A percentile compares a stretch with the other conserved stretches of the same genome.
Evolutionary conservation across 495 filamentous ascomycete genomes (phyloP).

Genomic region (Aspergillus avenaceus): DNA sequence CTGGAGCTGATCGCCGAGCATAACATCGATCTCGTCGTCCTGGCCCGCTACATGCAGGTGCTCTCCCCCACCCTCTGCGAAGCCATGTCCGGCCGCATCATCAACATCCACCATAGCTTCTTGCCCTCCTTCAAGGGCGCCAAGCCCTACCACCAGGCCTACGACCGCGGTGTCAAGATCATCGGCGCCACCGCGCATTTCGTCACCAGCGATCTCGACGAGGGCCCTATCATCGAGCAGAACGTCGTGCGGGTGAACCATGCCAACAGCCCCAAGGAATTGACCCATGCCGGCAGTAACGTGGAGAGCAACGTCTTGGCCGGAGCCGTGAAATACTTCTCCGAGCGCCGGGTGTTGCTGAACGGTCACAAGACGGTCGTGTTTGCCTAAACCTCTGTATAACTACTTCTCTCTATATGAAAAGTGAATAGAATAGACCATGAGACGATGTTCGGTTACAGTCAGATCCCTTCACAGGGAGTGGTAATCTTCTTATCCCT

Average conservation of each 20-base stretch:
- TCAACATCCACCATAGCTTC: constrained; percentile 82
- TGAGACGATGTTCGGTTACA: too few relatives aligned
- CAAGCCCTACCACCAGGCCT: constrained; percentile 78
- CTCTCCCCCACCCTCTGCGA: constrained; percentile 64
- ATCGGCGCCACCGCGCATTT: constrained; percentile 76
- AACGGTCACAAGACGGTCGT: constrained; percentile 73
- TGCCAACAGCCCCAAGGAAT: constrained; percentile 62
- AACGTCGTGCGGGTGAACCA: constrained; percentile 66
- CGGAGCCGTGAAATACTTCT: constrained; percentile 68
- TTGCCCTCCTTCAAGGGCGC: constrained; percentile 76
- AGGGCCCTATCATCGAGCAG: constrained; percentile 79
- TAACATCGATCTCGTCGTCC: constrained; percentile 65
- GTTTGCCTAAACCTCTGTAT: constrained; percentile 56
- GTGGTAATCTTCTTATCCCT: too few relatives aligned
- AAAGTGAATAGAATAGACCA: too few relatives aligned
- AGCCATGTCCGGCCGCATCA: constrained; percentile 69
- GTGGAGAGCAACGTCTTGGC: constrained; percentile 71
- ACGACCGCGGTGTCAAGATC: constrained; percentile 74
- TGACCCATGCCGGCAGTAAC: constrained; percentile 69
- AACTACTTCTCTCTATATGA: too few relatives aligned
- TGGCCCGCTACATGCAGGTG: constrained; percentile 85
- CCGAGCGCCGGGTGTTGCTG: constrained; percentile 65
- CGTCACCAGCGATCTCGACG: constrained; percentile 70
- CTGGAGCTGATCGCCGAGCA: constrained; percentile 60
- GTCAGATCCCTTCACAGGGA: too few relatives aligned